Conservation (phyloP, 768 basidiomycete species). For the Hebeloma cylindrosporum region DNA sequence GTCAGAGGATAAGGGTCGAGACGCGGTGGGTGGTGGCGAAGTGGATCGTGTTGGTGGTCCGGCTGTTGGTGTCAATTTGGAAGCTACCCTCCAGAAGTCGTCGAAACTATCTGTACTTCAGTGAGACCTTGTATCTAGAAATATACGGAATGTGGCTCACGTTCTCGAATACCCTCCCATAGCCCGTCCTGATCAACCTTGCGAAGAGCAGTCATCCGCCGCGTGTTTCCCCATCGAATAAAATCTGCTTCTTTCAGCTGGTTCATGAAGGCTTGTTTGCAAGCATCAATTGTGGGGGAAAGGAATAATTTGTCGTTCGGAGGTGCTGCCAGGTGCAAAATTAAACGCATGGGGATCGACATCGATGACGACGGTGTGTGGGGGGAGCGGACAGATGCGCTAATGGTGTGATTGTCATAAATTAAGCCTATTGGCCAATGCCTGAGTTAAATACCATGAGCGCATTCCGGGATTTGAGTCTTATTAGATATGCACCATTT, state of each 20-base stretch:
- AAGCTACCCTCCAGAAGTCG: constrained; percentile 89
- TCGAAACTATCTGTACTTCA: constrained; percentile 83
- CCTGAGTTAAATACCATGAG: constrained; percentile 47
- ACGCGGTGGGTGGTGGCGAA: constrained; percentile 58
- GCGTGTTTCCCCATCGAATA: constrained; percentile 94
- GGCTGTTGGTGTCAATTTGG: constrained; percentile 88
- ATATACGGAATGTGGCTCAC: constrained; percentile 54
- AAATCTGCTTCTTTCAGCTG: constrained; percentile 97
- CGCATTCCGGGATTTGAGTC: not conserved
- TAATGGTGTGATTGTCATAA: constrained; percentile 81
- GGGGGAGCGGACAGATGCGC: constrained; percentile 53
- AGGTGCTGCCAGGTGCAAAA: constrained; percentile 85
- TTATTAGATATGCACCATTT: constrained; percentile 68
- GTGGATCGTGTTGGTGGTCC: constrained; percentile 60
- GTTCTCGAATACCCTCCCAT: constrained; percentile 95
- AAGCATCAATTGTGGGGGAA: constrained; percentile 77
- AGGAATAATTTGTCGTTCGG: constrained; percentile 85
- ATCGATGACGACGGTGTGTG: constrained; percentile 39
- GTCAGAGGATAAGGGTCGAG: constrained; percentile 66
- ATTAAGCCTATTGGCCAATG: constrained; percentile 97
- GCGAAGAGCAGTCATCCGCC: constrained; percentile 86
- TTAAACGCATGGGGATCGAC: constrained; percentile 67
- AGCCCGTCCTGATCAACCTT: constrained; percentile 94
- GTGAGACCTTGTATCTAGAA: constrained; percentile 7
- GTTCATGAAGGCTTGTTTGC: constrained; percentile 94